Percentiles rank a stretch among this genome's conserved stretches.
These are phyloP conservation scores for Fomes fomentarius DNA, from an alignment of 1,284 basidiomycete genomes.

Conservation along the genomic window DNA sequence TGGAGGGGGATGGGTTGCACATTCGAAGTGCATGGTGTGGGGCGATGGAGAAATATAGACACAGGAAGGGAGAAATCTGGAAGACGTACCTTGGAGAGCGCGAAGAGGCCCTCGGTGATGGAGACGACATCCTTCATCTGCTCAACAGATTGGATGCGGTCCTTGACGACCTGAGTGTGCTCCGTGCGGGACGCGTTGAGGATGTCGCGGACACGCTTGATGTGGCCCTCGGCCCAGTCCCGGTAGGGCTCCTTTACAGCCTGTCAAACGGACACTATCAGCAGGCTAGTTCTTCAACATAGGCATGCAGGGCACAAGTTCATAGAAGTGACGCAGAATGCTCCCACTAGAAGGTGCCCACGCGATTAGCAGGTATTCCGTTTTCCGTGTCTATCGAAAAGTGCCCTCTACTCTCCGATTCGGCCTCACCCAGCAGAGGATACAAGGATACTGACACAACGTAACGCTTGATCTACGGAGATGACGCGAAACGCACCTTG, in stretches of 20 bases:
- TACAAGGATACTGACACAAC: too few species aligned
- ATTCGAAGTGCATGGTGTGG: too few species aligned
- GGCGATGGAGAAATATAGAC: too few species aligned
- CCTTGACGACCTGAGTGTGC: conserved; percentile 93
- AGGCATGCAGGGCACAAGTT: too few species aligned
- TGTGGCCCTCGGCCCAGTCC: conserved; percentile 90
- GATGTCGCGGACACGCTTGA: conserved; percentile 82
- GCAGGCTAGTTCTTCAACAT: too few species aligned
- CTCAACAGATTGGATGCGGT: conserved; percentile 89
- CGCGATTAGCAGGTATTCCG: too few species aligned
- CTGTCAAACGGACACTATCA: conserved; percentile 18
- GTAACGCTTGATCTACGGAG: too few species aligned
- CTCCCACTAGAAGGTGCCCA: too few species aligned
- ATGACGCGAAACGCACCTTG: conserved; percentile 53
- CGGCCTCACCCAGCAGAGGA: too few species aligned
- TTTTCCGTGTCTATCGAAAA: too few species aligned
- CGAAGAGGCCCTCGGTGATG: conserved; percentile 89
- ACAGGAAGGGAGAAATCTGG: neutral
- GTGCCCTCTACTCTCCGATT: too few species aligned
- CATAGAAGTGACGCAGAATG: too few species aligned
- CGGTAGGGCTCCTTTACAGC: conserved; percentile 79
- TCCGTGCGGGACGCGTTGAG: conserved; percentile 85
- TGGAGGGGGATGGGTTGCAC: neutral
- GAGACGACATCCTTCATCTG: conserved; percentile 95
- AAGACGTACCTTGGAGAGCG: conserved; percentile 80